Evolutionary conservation across 1,139 yeast genomes (phyloP), one percentile per base, ranked within the genome.

Genomic region (Kodamaea alishanica): DNA sequence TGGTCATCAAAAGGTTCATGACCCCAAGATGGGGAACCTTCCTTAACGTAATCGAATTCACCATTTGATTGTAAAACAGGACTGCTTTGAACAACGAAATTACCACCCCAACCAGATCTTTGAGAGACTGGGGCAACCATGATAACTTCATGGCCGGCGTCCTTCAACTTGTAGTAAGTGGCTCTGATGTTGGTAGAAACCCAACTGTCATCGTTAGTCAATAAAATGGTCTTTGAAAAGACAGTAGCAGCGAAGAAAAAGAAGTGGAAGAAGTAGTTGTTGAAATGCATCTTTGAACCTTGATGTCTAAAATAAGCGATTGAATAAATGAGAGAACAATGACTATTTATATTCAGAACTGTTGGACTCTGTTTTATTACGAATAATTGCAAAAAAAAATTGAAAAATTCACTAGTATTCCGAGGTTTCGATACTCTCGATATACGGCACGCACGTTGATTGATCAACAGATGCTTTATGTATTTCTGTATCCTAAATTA

Each of bases 141-240:
- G 45, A 71, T 62, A 38, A 77, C 83, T 35, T 66, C 64, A 58
- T 78, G 79, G 28, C 81, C 83, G 12, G 77, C 81, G 11, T 58
- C 63, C 49, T 67, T 73, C 55, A 78, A 67, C 44, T 67, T 75
- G 49, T 70, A 63, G 69, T 77, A 78, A 31, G 79, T 60, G 29
- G 83, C 81, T 60, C 83, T 73, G 56, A 78, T 73, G 58, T 77
- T 76, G 43, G 82, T 76, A 26, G 82, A 62, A 22, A 71, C 72
- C 77, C 77, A 78, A 28, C 79, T 73, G 52, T 78, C 84, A 58
- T 78, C 84, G 53, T 78, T 77, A 49, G 82, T 70, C 44, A 78
- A 63, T 42, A 78, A 58, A 50, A 78, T 77, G 60, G 70, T 77
- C 55, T 77, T 70, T 41, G 66, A 61, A 8, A 45, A 44, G 30